Evolutionary conservation across 108 stramenopile species (phyloP).

Genomic region (Nitzschia inconspicua): DNA sequence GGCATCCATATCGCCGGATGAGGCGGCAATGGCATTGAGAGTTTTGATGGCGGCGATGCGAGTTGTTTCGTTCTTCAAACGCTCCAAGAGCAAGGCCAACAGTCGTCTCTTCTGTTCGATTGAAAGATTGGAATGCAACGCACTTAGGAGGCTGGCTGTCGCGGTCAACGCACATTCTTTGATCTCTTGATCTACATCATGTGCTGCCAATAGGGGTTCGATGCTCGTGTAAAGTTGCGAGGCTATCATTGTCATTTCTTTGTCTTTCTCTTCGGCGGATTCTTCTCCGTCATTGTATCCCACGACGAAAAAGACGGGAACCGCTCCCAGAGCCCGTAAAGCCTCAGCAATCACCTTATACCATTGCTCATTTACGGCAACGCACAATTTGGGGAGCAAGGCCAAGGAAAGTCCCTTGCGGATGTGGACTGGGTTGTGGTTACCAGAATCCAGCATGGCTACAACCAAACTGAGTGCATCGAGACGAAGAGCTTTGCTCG

Average conservation of each 20-base stretch:
- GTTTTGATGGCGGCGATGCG: conserved; percentile 91
- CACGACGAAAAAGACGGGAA: conserved; percentile 57
- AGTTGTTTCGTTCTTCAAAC: conserved; percentile 93
- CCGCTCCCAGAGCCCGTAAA: conserved; percentile 75
- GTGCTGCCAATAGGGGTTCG: conserved; percentile 88
- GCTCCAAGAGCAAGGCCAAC: conserved; percentile 76
- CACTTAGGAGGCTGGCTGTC: conserved; percentile 56
- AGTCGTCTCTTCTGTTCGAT: conserved; percentile 53
- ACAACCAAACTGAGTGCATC: conserved; percentile 86
- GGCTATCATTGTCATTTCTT: conserved; percentile 51
- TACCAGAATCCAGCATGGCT: conserved; percentile 54
- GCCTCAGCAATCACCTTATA: conserved; percentile 97
- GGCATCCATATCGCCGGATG: conserved; percentile 32
- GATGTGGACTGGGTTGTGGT: conserved; percentile 58
- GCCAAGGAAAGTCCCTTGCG: conserved; percentile 40
- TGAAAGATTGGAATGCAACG: conserved; percentile 50
- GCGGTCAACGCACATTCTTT: conserved; percentile 88
- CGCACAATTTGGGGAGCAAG: conserved; percentile 69
- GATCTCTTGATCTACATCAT: conserved; percentile 97
- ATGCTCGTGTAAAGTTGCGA: conserved; percentile 76
- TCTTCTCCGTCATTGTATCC: conserved; percentile 22
- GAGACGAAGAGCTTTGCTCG: conserved; percentile 87
- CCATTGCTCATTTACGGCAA: conserved; percentile 89
- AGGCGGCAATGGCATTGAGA: conserved; percentile 58
- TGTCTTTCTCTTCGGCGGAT: conserved; percentile 20